These are phyloP conservation scores for Pisolithus tinctorius DNA, from an alignment of 768 basidiomycete genomes.

Conservation along the genomic window DNA sequence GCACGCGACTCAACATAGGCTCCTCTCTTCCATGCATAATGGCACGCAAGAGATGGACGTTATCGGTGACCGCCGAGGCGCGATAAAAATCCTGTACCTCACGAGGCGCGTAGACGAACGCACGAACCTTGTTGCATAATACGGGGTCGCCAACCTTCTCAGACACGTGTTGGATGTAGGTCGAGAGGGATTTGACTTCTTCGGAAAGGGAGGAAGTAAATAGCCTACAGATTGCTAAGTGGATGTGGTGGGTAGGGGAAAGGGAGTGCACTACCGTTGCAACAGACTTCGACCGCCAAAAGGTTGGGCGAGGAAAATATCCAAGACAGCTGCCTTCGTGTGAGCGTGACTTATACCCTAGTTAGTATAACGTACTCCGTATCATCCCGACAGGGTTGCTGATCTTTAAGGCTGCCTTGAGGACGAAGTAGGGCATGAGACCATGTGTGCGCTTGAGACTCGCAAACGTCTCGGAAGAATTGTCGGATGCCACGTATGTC, in stretches of 20 bases:
- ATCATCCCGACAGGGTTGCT: slow-evolving; percentile 98
- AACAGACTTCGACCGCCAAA: slow-evolving; percentile 91
- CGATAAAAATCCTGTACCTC: slow-evolving; percentile 85
- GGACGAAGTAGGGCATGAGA: slow-evolving; percentile 95
- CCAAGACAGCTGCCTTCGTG: slow-evolving; percentile 52
- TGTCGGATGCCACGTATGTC: slow-evolving; percentile 88
- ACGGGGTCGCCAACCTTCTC: slow-evolving; percentile 85
- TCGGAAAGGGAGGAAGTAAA: slow-evolving; percentile 90
- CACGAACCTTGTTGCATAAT: slow-evolving; percentile 81
- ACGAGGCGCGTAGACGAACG: slow-evolving; percentile 79
- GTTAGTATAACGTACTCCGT: slow-evolving; percentile 45
- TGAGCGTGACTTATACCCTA: slow-evolving; percentile 1
- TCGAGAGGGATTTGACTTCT: slow-evolving; percentile 78
- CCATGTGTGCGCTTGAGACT: slow-evolving; percentile 90
- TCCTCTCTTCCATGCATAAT: slow-evolving; percentile 75
- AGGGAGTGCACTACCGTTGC: slow-evolving; percentile 53
- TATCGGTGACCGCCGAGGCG: slow-evolving; percentile 67
- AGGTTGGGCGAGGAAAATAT: slow-evolving; percentile 93
- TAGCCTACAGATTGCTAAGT: slow-evolving; percentile 53
- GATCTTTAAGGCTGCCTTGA: slow-evolving; percentile 85
- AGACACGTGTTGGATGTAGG: slow-evolving; percentile 82
- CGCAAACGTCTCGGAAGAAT: slow-evolving; percentile 82
- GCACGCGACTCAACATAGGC: slow-evolving; percentile 67
- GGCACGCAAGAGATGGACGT: slow-evolving; percentile 68
- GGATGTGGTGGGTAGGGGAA: neutral